A percentile compares a stretch with the other conserved stretches of the same genome.
Conservation (phyloP, 2,329 filamentous ascomycete genomes). For the Stachybotrys chlorohalonatus region DNA sequence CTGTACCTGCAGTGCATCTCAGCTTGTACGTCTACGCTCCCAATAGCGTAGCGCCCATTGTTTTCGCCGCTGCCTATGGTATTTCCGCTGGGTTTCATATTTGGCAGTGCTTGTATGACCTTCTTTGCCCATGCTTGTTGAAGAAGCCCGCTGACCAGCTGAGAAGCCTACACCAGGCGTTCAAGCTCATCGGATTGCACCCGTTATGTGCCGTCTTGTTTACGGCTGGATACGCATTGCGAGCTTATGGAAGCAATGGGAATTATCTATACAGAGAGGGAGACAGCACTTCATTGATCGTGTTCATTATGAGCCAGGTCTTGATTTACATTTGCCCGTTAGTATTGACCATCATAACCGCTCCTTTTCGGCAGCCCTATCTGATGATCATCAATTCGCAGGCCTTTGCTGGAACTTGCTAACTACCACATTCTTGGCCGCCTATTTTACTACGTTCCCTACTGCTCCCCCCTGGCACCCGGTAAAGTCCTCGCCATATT, state of each 20-base stretch:
- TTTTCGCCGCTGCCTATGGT: constrained; percentile 40
- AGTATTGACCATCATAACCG: constrained; percentile 8
- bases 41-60: constrained; percentile 42
- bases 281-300: constrained; percentile 16
- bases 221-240: constrained; percentile 41
- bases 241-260: constrained; percentile 37
- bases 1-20: constrained; percentile 1
- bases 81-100: constrained; percentile 36
- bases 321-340: constrained; percentile 27
- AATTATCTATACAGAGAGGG: constrained; percentile 29
- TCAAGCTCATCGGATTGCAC: constrained; percentile 39
- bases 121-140: background rate
- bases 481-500: constrained; percentile 36
- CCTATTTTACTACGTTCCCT: constrained; percentile 53
- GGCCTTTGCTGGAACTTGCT: constrained; percentile 51
- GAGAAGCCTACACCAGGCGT: constrained; percentile 40
- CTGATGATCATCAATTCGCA: constrained; percentile 9
- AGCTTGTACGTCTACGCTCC: constrained; percentile 36
- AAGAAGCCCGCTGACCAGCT: background rate
- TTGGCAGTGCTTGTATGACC: constrained; percentile 39
- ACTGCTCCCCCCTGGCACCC: constrained; percentile 44
- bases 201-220: constrained; percentile 41
- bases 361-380: too few species aligned
- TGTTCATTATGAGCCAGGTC: constrained; percentile 34
- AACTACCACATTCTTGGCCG: constrained; percentile 58